A percentile compares a stretch with the other conserved stretches of the same genome.
Evolutionary conservation across 495 filamentous ascomycete species (phyloP).

Genomic region (Alectoria sarmentosa): DNA sequence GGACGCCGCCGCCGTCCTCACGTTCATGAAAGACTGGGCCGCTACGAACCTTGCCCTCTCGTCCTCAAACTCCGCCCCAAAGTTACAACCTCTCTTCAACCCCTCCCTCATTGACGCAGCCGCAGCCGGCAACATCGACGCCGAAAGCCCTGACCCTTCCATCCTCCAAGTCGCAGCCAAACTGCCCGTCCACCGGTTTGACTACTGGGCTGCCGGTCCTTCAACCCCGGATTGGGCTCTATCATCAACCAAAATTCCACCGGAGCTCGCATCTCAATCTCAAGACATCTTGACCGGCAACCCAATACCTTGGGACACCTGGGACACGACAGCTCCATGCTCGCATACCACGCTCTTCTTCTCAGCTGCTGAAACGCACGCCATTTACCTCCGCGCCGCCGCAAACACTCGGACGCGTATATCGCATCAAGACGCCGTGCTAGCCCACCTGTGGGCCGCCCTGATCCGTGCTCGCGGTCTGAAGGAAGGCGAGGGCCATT

Average conservation of each 20-base stretch:
- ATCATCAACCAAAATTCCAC: neutral
- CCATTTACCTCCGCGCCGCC: neutral
- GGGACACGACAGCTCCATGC: neutral
- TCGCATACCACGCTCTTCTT: constrained; percentile 5
- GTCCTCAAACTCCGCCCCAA: constrained; percentile 9
- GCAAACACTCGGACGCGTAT: neutral
- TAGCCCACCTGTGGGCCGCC: neutral
- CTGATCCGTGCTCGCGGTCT: neutral
- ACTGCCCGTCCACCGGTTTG: neutral
- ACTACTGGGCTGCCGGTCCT: constrained; percentile 7
- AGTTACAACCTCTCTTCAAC: constrained; percentile 27
- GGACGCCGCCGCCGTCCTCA: constrained; percentile 41
- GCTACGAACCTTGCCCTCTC: constrained; percentile 25
- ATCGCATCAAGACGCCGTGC: constrained; percentile 8
- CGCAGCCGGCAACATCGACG: neutral
- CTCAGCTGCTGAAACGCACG: neutral
- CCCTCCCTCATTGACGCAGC: constrained; percentile 28
- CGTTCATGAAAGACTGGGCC: constrained; percentile 43
- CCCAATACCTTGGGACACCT: neutral
- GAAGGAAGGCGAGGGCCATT: neutral
- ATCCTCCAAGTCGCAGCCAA: neutral
- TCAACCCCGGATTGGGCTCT: neutral
- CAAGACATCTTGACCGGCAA: neutral
- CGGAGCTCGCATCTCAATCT: neutral
- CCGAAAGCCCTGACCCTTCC: neutral